Evolutionary conservation across 164 flowering plant species (phyloP), one percentile per base, ranked within the genome.

Genomic region (Buxus sempervirens): DNA sequence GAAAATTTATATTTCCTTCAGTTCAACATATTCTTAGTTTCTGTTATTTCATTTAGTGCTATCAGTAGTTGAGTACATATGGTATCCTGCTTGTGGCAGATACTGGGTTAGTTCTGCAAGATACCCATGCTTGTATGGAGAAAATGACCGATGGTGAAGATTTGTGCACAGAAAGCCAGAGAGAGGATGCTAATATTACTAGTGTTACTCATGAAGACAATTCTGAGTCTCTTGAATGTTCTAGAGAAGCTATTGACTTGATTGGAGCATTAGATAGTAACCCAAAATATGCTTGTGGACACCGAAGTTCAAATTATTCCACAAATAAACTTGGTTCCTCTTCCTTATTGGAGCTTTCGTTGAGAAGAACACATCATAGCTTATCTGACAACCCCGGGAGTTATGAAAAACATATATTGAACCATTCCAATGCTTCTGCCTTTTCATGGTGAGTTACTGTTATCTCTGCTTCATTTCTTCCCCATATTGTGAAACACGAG

Each of bases 351-450:
- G 90, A 89, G 78, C 94, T 95, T 72, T 83, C 97, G 54, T 74
- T 92, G 85, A 85, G 74, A 77, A 80, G 90, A 72, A 76, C 77
- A 66, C 75, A 73, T 70, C 77, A 78, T 18, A 63, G 76, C 72
- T 72, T 71, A 55, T 62, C 66, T 45, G 82, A 75, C 65, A 82
- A 70, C 67, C 80, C 80, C 58, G 73, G 55, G 22, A 54, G 61
- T 9, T 83, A 79, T 67, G 82, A 84, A 68, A 82, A 67, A 63
- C 82, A 67, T n/a, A 74, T 67, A n/a, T 70, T 88, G 64, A 80
- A 81, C 71, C 97, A 84, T 66, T 90, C 97, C 1, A 81, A 80
- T 72, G 83, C 86, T 59, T 95, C 97, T 22, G 94, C 99, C 41
- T 95, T 95, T 75, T 83, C 93, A 67, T 57, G 89, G 94, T 58